Evolutionary conservation across 2,329 filamentous ascomycete genomes (phyloP).

Genomic region (Cryphonectria parasitica): DNA sequence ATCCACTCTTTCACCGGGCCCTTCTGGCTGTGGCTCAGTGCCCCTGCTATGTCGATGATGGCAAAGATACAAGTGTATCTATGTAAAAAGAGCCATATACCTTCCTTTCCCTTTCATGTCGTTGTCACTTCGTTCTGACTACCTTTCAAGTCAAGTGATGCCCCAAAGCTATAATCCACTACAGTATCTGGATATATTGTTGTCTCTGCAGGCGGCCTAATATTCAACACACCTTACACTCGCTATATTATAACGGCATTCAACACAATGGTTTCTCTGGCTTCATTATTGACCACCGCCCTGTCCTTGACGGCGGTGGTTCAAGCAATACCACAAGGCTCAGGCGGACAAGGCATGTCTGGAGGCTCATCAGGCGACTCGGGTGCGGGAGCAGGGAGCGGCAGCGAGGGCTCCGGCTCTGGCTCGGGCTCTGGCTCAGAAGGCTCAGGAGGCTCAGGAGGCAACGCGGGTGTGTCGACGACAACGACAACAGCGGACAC

Average conservation of each 20-base stretch:
- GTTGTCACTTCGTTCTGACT: constrained; percentile 2
- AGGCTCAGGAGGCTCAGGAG: constrained; percentile 4
- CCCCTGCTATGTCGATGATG: constrained; percentile 6
- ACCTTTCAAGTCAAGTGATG: background rate
- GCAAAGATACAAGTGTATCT: constrained; percentile 22
- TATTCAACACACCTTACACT: background rate
- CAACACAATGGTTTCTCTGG: constrained; percentile 21
- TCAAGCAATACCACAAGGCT: constrained; percentile 22
- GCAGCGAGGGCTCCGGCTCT: background rate
- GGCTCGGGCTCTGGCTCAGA: constrained; percentile 14
- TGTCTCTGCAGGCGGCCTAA: constrained; percentile 6
- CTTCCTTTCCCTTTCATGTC: constrained; percentile 9
- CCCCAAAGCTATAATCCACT: background rate
- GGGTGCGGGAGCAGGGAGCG: constrained; percentile 2
- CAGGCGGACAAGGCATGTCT: constrained; percentile 14
- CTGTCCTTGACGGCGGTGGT: constrained; percentile 25
- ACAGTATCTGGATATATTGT: background rate
- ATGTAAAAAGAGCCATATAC: constrained; percentile 7
- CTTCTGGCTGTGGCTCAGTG: constrained; percentile 7
- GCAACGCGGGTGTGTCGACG: constrained; percentile 12
- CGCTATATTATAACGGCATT: background rate
- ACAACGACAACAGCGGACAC: constrained; percentile 10
- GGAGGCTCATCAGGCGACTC: constrained; percentile 9
- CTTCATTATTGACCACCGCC: constrained; percentile 18
- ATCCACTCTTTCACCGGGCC: constrained; percentile 15